A percentile compares a stretch with the other conserved stretches of the same genome.
phyloP scores from a whole-genome alignment of 106 monocot genomes.

The Ottelia alismoides region DNA sequence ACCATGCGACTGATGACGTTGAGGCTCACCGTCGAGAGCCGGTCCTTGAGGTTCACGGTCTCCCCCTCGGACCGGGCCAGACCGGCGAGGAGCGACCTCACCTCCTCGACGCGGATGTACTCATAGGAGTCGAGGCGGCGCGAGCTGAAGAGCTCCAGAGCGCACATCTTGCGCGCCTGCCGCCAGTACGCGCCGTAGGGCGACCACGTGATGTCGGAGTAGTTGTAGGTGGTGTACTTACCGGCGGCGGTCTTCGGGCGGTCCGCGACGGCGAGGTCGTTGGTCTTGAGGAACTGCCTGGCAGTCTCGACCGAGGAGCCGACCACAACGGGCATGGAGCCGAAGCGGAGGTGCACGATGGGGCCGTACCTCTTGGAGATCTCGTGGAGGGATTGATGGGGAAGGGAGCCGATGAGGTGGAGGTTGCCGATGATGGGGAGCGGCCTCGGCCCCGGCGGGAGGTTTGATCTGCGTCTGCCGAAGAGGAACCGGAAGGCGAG shows the following conservation, averaged over 20 bases:
- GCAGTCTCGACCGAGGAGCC: conserved; percentile 25
- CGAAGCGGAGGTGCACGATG: conserved; percentile 19
- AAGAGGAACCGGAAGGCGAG: conserved; percentile 1
- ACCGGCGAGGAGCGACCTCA: conserved; percentile 13
- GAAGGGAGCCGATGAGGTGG: conserved; percentile 15
- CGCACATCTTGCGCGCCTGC: conserved; percentile 23
- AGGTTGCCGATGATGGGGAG: conserved; percentile 27
- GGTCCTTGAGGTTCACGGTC: conserved; percentile 21
- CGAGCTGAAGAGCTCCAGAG: conserved; percentile 20
- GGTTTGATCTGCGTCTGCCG: conserved; percentile 1
- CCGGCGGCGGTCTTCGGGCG: conserved; percentile 16
- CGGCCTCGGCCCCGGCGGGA: conserved; percentile 20
- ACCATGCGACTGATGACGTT: conserved; percentile 69
- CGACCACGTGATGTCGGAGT: conserved; percentile 21
- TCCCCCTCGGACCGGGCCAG: conserved; percentile 5
- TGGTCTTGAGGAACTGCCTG: conserved; percentile 15
- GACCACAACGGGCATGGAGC: conserved; percentile 12
- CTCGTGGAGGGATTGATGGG: conserved; percentile 18
- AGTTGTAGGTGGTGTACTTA: conserved; percentile 22
- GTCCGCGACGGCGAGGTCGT: conserved; percentile 16
- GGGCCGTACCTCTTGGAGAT: conserved; percentile 21
- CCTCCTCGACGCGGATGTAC: conserved; percentile 32
- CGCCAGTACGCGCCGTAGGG: conserved; percentile 22
- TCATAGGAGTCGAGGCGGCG: conserved; percentile 17
- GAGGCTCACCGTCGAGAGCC: conserved; percentile 41